phyloP scores from a whole-genome alignment of 768 basidiomycete genomes.

The Boletus pseudopeckii region DNA sequence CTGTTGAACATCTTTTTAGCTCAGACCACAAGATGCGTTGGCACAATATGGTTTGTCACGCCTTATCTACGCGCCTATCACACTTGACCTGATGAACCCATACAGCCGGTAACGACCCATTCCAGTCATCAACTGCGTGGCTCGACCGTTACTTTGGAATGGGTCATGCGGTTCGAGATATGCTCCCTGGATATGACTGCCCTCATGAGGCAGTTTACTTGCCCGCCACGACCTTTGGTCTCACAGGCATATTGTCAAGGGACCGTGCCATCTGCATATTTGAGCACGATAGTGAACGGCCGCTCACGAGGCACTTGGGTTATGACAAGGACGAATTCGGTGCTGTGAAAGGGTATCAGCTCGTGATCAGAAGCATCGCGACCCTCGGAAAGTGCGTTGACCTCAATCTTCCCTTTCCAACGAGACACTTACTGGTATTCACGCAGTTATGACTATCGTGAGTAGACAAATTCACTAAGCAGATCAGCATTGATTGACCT shows the following conservation, averaged over 20 bases:
- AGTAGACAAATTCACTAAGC: conserved; percentile 18
- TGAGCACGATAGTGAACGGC: conserved; percentile 56
- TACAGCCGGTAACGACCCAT: conserved; percentile 57
- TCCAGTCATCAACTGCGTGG: conserved; percentile 59
- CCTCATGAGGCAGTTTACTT: conserved; percentile 58
- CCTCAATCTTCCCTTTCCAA: not conserved
- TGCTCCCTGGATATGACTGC: conserved; percentile 68
- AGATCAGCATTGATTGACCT: not conserved
- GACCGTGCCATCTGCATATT: conserved; percentile 63
- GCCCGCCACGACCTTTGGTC: conserved; percentile 53
- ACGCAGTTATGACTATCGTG: conserved; percentile 55
- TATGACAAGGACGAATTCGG: conserved; percentile 54
- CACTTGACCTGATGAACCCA: not conserved
- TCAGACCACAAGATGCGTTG: conserved; percentile 60
- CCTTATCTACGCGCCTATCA: not conserved
- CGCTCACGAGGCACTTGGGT: conserved; percentile 57
- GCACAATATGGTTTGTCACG: conserved; percentile 49
- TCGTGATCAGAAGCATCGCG: conserved; percentile 54
- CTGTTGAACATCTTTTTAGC: conserved; percentile 27
- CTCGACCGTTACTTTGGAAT: conserved; percentile 64
- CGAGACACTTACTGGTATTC: not conserved
- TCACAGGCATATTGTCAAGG: conserved; percentile 40
- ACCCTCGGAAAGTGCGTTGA: conserved; percentile 60
- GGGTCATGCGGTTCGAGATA: conserved; percentile 52
- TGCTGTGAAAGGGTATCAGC: conserved; percentile 56